These are phyloP conservation scores for Tillandsia fasciculata DNA, from an alignment of 176 grass and related monocot species.

Conservation along the genomic window DNA sequence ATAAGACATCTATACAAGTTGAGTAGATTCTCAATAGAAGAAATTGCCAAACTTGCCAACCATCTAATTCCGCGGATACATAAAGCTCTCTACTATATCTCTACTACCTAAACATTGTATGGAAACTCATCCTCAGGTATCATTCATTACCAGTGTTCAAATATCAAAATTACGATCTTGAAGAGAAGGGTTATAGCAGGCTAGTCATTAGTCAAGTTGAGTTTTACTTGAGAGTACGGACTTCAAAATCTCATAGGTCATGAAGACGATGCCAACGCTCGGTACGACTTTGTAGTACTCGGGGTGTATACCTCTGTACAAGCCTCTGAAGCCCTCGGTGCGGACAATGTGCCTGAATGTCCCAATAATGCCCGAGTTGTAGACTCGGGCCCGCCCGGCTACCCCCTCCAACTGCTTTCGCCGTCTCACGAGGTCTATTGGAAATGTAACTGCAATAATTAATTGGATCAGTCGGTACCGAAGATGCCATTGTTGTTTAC, in stretches of 20 bases:
- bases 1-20: constrained; percentile 10
- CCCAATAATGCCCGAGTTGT: constrained; percentile 63
- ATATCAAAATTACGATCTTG: background rate
- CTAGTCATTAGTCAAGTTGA: constrained; percentile 28
- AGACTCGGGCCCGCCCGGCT: constrained; percentile 66
- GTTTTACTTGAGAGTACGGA: constrained; percentile 35
- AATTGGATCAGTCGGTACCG: background rate
- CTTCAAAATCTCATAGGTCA: constrained; percentile 84
- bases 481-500: background rate
- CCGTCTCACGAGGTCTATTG: constrained; percentile 77
- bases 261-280: constrained; percentile 85
- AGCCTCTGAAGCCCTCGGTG: constrained; percentile 58
- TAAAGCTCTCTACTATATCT: constrained; percentile 31
- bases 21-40: constrained; percentile 28
- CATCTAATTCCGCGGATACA: constrained; percentile 39
- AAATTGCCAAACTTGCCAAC: constrained; percentile 45
- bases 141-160: background rate
- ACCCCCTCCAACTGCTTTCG: constrained; percentile 89
- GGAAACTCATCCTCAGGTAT: background rate
- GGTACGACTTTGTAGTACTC: constrained; percentile 97
- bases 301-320: constrained; percentile 95
- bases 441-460: constrained; percentile 69
- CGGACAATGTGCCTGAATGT: constrained; percentile 67
- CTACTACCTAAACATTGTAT: background rate
- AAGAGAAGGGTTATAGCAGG: background rate